These are phyloP conservation scores for Odontarrhena argentea DNA, from an alignment of 345 rosid species.

Conservation along the genomic window DNA sequence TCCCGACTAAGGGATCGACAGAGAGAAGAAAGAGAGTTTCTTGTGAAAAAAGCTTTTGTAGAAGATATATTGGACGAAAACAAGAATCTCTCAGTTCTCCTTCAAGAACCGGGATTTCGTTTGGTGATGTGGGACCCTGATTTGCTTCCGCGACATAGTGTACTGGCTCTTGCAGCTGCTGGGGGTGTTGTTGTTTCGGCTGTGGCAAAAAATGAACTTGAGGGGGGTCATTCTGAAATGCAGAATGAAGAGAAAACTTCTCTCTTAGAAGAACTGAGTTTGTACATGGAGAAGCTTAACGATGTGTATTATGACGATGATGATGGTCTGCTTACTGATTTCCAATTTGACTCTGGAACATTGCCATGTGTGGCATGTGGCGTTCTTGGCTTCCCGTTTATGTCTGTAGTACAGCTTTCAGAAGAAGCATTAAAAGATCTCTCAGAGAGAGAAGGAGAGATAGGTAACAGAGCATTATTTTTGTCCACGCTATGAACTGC, in stretches of 20 bases:
- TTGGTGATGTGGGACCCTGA: conserved; percentile 84
- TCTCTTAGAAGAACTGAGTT: conserved; percentile 77
- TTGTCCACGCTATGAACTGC: conserved; percentile 22
- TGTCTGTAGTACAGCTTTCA: conserved; percentile 86
- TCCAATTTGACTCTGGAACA: conserved; percentile 89
- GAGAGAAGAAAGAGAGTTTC: conserved; percentile 86
- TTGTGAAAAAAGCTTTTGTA: conserved; percentile 87
- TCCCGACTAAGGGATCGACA: conserved; percentile 94
- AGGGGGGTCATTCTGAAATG: conserved; percentile 42
- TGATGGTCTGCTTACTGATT: conserved; percentile 74
- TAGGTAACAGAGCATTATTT: conserved; percentile 31
- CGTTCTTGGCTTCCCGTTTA: conserved; percentile 97
- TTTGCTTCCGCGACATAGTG: conserved; percentile 63
- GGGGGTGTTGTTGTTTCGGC: conserved; percentile 33
- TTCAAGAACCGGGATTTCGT: conserved; percentile 51
- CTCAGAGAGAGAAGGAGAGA: conserved; percentile 18
- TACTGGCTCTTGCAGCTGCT: conserved; percentile 48
- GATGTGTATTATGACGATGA: conserved; percentile 64
- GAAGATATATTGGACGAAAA: conserved; percentile 82
- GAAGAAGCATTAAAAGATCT: conserved; percentile 47
- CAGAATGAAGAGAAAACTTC: conserved; percentile 44
- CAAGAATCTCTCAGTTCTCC: conserved; percentile 58
- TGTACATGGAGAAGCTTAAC: conserved; percentile 78
- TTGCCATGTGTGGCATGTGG: conserved; percentile 96
- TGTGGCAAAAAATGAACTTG: conserved; percentile 43